Evolutionary conservation across 768 basidiomycete genomes (phyloP).

Genomic region (Collybia mongolica): DNA sequence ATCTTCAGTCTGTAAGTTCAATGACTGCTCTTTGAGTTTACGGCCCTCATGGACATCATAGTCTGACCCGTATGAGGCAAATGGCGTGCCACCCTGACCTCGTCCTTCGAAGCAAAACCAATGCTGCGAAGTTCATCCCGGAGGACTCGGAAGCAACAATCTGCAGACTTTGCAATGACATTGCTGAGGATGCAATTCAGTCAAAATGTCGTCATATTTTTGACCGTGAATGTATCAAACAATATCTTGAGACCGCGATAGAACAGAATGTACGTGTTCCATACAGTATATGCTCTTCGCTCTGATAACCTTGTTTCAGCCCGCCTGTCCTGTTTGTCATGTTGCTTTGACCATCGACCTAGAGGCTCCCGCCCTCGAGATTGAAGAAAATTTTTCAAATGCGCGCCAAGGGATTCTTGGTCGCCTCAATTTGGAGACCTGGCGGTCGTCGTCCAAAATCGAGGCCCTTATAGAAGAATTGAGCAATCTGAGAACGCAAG

Average conservation of each 20-base stretch:
- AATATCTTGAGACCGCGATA: slow-evolving; percentile 78
- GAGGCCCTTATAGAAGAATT: slow-evolving; percentile 96
- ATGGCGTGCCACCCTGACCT: slow-evolving; percentile 96
- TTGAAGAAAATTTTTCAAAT: slow-evolving; percentile 54
- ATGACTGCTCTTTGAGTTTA: background rate
- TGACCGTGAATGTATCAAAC: slow-evolving; percentile 93
- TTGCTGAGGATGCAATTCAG: slow-evolving; percentile 96
- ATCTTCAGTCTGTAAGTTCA: slow-evolving; percentile 73
- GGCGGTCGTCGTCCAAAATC: slow-evolving; percentile 97
- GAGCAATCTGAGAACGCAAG: slow-evolving; percentile 75
- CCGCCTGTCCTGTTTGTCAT: slow-evolving; percentile 94
- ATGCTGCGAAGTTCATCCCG: slow-evolving; percentile 55
- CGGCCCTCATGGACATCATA: slow-evolving; percentile 23
- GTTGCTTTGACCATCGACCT: slow-evolving; percentile 90
- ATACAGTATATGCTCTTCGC: background rate
- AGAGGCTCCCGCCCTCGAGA: slow-evolving; percentile 89
- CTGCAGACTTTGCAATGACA: slow-evolving; percentile 94
- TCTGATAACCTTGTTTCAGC: slow-evolving; percentile 39
- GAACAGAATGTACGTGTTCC: slow-evolving; percentile 56
- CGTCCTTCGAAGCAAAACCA: slow-evolving; percentile 84
- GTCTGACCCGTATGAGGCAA: slow-evolving; percentile 94
- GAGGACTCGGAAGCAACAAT: slow-evolving; percentile 70
- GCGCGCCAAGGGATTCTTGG: slow-evolving; percentile 91
- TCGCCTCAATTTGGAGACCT: slow-evolving; percentile 82
- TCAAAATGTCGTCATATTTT: slow-evolving; percentile 93